phyloP scores from a whole-genome alignment of 1,284 basidiomycete genomes.

The Microbotryum saponariae region DNA sequence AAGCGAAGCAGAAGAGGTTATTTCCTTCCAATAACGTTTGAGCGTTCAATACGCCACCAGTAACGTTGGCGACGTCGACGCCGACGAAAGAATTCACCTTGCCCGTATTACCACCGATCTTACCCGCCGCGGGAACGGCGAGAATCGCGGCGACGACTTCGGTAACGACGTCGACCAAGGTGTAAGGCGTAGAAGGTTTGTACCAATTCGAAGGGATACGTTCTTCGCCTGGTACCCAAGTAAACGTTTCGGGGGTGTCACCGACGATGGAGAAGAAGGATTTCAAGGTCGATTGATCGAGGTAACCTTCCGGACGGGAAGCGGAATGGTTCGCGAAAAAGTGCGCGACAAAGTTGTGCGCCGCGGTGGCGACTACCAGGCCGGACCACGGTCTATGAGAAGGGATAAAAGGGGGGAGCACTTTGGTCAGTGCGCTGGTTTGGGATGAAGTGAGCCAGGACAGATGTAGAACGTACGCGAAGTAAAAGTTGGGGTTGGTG shows the following conservation, averaged over 20 bases:
- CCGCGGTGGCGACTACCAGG: conserved; percentile 11
- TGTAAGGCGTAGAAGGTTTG: conserved; percentile 4
- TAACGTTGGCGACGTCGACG: conserved; percentile 25
- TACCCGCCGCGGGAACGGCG: conserved; percentile 7
- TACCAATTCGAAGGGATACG: conserved; percentile 10
- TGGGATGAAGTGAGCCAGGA: no score
- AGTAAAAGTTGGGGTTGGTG: not conserved
- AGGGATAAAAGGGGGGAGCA: no score
- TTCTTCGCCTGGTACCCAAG: conserved; percentile 5
- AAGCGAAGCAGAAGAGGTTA: conserved; percentile 26
- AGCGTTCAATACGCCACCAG: conserved; percentile 28
- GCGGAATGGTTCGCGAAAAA: conserved; percentile 9
- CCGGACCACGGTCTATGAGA: conserved; percentile 4
- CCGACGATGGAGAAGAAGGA: conserved; percentile 10
- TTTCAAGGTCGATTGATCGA: conserved; percentile 11
- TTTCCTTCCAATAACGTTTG: conserved; percentile 24
- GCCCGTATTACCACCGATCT: conserved; percentile 29
- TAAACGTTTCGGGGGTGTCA: not conserved
- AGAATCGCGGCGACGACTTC: conserved; percentile 3
- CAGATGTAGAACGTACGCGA: no score
- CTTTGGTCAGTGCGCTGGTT: no score
- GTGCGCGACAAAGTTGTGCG: conserved; percentile 7
- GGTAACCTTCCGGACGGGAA: conserved; percentile 9
- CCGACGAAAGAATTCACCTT: conserved; percentile 27
- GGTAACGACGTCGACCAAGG: conserved; percentile 6